These are phyloP conservation scores for Coemansia brasiliensis DNA, from an alignment of 192 early-diverging fungal genomes.

Conservation along the genomic window DNA sequence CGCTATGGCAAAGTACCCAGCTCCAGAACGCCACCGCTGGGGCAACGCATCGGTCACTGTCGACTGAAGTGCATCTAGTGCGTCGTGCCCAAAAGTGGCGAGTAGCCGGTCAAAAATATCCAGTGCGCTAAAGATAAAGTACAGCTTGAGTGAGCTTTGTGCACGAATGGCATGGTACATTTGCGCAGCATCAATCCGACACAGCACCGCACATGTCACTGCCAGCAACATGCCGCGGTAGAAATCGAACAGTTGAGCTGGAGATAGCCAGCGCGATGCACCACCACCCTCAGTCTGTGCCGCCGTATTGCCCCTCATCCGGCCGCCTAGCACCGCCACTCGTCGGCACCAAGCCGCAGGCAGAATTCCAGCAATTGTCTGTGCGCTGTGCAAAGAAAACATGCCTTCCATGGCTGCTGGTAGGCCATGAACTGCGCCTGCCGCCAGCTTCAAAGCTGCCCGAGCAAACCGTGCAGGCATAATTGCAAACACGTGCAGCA, in stretches of 20 bases:
- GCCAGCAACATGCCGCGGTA: slow-evolving; percentile 82
- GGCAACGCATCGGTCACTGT: slow-evolving; percentile 50
- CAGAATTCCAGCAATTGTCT: slow-evolving; percentile 10
- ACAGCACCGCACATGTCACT: slow-evolving; percentile 72
- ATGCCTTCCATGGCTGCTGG: slow-evolving; percentile 11
- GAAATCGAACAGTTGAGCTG: slow-evolving; percentile 87
- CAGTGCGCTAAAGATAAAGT: slow-evolving; percentile 94
- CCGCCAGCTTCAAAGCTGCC: slow-evolving; percentile 52
- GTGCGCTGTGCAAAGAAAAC: slow-evolving; percentile 6
- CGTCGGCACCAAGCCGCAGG: slow-evolving; percentile 26
- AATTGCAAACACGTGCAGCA: slow-evolving; percentile 93
- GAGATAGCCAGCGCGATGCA: slow-evolving; percentile 58
- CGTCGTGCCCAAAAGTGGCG: slow-evolving; percentile 91
- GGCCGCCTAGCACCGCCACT: slow-evolving; percentile 8
- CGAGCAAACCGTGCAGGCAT: slow-evolving; percentile 82
- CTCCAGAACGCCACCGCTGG: slow-evolving; percentile 42
- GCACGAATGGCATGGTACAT: slow-evolving; percentile 96
- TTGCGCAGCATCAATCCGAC: slow-evolving; percentile 80
- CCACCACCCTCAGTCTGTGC: slow-evolving; percentile 10
- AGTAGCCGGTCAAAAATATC: slow-evolving; percentile 94
- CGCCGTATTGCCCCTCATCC: slow-evolving; percentile 16
- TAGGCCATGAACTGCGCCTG: slow-evolving; percentile 17
- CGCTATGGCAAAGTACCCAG: slow-evolving; percentile 70
- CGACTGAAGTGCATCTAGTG: slow-evolving; percentile 91
- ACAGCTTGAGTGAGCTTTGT: slow-evolving; percentile 94